phyloP scores from a whole-genome alignment of 768 basidiomycete genomes.

The Tulasnella sp. region DNA sequence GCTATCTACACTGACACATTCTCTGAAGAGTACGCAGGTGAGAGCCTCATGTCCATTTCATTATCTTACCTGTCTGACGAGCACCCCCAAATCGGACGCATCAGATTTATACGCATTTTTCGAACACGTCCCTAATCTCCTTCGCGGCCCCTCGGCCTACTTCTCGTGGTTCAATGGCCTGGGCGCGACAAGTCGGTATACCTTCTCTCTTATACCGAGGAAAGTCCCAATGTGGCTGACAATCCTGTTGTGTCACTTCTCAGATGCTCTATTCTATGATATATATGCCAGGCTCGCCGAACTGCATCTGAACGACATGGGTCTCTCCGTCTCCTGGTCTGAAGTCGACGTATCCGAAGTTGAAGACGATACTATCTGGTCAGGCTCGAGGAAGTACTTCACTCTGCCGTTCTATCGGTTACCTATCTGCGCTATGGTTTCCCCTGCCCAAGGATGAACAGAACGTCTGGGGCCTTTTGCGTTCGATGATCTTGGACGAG shows the following conservation, averaged over 20 bases:
- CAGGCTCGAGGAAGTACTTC: slow-evolving; percentile 64
- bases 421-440: slow-evolving; percentile 26
- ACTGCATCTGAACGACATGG: slow-evolving; percentile 71
- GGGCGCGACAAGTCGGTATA: slow-evolving; percentile 76
- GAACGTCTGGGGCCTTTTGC: too few relatives aligned
- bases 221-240: too few relatives aligned
- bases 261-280: slow-evolving; percentile 85
- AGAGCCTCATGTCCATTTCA: slow-evolving; percentile 11
- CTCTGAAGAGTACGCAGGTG: slow-evolving; percentile 70
- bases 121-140: slow-evolving; percentile 60
- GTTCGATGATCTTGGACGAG: too few relatives aligned
- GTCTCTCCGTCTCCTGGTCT: slow-evolving; percentile 68
- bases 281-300: slow-evolving; percentile 80
- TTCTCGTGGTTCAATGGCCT: slow-evolving; percentile 97
- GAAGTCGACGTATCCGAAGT: slow-evolving; percentile 55
- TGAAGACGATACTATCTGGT: slow-evolving; percentile 50
- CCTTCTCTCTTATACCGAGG: too few relatives aligned
- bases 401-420: slow-evolving; percentile 58
- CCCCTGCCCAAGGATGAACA: too few relatives aligned
- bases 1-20: slow-evolving; percentile 89
- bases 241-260: too few relatives aligned
- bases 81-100: slow-evolving; percentile 15
- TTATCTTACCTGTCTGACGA: background rate
- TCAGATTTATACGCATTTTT: slow-evolving; percentile 71
- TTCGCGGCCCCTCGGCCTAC: slow-evolving; percentile 59